Conservation (phyloP, 768 basidiomycete species). For the Leccinum disarticulatum region DNA sequence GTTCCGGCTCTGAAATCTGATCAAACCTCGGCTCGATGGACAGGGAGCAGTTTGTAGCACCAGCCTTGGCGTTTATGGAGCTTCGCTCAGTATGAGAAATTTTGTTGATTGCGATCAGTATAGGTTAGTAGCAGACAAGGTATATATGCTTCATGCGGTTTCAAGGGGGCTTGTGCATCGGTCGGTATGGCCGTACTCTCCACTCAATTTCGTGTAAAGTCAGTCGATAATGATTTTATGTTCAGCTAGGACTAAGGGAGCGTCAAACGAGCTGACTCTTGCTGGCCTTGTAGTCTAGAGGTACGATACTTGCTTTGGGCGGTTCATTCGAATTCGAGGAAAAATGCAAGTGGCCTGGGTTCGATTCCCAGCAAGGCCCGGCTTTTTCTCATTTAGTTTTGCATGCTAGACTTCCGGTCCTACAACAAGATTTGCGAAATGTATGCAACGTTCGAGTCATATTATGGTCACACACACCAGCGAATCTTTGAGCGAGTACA, state of each 20-base stretch:
- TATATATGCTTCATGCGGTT: neutral
- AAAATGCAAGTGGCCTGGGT: constrained; percentile 39
- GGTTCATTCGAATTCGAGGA: neutral
- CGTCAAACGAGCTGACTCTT: neutral
- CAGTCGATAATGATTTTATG: neutral
- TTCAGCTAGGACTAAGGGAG: neutral
- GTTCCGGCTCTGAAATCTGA: neutral
- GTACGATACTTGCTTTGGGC: constrained; percentile 36
- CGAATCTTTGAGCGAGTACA: neutral
- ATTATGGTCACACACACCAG: neutral
- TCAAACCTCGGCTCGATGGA: neutral
- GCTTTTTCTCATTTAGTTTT: neutral
- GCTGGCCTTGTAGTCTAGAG: constrained; percentile 34
- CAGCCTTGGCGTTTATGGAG: no score
- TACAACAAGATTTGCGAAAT: neutral
- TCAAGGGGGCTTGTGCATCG: neutral
- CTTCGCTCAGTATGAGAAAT: neutral
- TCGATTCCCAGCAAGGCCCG: constrained; percentile 42
- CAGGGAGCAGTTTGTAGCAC: no score
- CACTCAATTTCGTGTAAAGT: neutral
- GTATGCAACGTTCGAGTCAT: neutral
- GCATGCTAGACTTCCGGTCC: neutral
- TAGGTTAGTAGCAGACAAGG: neutral
- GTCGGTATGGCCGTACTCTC: neutral
- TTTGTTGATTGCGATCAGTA: neutral